Evolutionary conservation across 768 basidiomycete species (phyloP), one percentile per base, ranked within the genome.

Genomic region (button mushroom (Agaricus bisporus)): DNA sequence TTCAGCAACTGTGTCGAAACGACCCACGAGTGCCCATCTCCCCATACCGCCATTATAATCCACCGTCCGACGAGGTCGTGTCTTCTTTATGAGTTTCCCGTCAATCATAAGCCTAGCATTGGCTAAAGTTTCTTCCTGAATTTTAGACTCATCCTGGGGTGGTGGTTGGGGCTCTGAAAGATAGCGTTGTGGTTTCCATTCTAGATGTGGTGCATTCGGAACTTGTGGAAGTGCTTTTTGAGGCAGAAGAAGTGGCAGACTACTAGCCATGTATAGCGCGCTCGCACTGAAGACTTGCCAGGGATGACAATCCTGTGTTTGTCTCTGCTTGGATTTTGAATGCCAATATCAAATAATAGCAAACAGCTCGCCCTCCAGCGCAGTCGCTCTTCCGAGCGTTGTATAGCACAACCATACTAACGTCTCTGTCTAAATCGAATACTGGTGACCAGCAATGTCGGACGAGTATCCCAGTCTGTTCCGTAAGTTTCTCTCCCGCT

Each of bases 41-140:
- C 87, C 89, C 70, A 95, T 76, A 1, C 85, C 85, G 26, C 93
- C 94, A 60, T 88, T 87, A 61, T 94, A 98, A 69, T 98, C 97
- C 11, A 98, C 95, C 17, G 97, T 98, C 71, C 93, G 73, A 51
- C 95, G 73, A 18, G 97, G 94, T 56, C 93, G 80, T 44, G 90
- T 94, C 75, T 93, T 95, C 78, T 92, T 95, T 58, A 88, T 78
- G 15, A 83, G 72, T 66, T 88, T 90, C 3, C 91, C 90, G 61
- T 92, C 91, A 57, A 88, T 73, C 61, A 81, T 71, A 63, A 83
- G 85, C 45, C 85, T 72, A 26, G 80, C 83, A 60, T 78, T 83
- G 1, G 88, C 90, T 57, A 90, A 73, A 62, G 95, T 91, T 56
- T 85, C 82, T 60, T 95, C 89, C 43, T 85, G 76, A 43, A 85